A percentile compares a stretch with the other conserved stretches of the same genome.
phyloP scores from a whole-genome alignment of 768 basidiomycete species.

The Rubroboletus pulcherrimus region DNA sequence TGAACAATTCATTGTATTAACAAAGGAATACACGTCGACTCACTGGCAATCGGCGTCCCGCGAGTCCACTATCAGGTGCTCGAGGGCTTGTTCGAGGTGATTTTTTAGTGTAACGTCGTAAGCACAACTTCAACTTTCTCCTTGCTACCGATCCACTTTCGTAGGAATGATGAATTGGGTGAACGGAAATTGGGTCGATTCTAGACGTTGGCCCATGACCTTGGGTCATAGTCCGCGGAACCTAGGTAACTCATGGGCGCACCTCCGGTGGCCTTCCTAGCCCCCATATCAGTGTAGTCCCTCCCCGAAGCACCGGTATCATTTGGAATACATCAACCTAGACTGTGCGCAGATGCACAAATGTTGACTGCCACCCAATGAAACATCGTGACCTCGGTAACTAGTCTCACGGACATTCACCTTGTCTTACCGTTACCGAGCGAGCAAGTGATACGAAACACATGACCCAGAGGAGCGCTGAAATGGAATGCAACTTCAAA shows the following conservation, averaged over 20 bases:
- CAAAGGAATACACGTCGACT: neutral
- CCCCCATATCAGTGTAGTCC: neutral
- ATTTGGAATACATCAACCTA: neutral
- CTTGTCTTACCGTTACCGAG: neutral
- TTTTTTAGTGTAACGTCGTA: neutral
- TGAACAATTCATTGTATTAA: too few species aligned
- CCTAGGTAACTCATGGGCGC: too few species aligned
- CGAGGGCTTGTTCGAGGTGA: neutral
- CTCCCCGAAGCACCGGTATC: neutral
- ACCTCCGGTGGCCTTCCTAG: neutral
- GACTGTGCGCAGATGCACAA: neutral
- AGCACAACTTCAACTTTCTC: neutral
- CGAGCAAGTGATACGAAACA: neutral
- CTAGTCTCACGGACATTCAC: too few species aligned
- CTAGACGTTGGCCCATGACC: neutral
- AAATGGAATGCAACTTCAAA: neutral
- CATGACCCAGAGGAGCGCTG: too few species aligned
- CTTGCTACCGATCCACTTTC: neutral
- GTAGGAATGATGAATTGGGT: neutral
- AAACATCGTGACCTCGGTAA: neutral
- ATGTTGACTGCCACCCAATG: neutral
- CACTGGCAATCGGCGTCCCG: neutral
- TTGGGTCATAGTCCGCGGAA: too few species aligned
- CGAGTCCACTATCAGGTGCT: neutral
- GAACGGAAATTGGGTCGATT: neutral